Evolutionary conservation across 2,329 filamentous ascomycete species (phyloP), one percentile per base, ranked within the genome.

Genomic region (Stemphylium vesicarium): DNA sequence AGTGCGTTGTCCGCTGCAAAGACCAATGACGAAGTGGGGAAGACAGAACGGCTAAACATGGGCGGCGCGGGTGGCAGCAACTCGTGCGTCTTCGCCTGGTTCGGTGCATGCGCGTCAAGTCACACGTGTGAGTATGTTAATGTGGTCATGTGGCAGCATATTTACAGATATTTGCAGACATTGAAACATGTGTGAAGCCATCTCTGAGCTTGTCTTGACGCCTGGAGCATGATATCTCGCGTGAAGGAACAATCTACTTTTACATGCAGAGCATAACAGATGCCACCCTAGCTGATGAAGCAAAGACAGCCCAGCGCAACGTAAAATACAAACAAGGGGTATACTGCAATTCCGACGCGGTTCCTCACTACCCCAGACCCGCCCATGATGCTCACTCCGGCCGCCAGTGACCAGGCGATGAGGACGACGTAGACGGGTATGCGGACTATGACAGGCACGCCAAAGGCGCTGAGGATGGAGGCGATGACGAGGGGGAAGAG

Each of bases 301-400:
- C 95, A 99, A 57, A 99, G 84, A 75, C 92, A 97, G 48, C 93
- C 94, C 65, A 99, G 81, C 31, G 91, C 91, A 53, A 97, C 81
- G 77, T 99, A 99, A 78, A 98, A 99, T 43, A 98, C 89, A 73
- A 97, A 90, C 48, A 99, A 81, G 52, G 95, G 95, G 73, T 96
- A 99, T 18, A 99, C 92, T 15, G 95, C 95, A 71, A 99, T 88
- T 20, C 88, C 91, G 42, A 98, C 93, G 44, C 95, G 84, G 78
- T 98, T 97, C 80, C 93, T 93, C 60, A 99, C 88, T 39, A 99
- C 94, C 11, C 95, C 95, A 53, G 93, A 97, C 37, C 95, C 95
- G 29, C 94, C 93, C 49, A 99, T 81, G 66, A 99, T 98, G 77
- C 94, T 98, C 44, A 98, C 90, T 20, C 95, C 95, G 1, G 95